Percentiles rank a stretch among this genome's conserved stretches.
These are phyloP conservation scores for Echium plantagineum DNA, from an alignment of 257 asterid genomes.

Conservation along the genomic window DNA sequence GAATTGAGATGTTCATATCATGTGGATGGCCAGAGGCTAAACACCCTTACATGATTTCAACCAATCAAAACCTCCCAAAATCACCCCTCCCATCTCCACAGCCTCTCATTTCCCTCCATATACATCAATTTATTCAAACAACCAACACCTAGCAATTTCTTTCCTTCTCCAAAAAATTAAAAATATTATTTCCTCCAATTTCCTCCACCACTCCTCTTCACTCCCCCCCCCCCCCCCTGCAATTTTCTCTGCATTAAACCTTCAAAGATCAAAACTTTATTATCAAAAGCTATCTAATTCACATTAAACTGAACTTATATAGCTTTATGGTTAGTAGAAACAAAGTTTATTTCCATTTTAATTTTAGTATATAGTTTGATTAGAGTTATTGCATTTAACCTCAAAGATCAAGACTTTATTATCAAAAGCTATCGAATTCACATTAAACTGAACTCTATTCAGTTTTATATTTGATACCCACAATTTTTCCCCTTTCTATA, in stretches of 20 bases:
- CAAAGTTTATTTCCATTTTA: no score
- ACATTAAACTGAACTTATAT: no score
- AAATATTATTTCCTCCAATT: no score
- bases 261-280: not conserved
- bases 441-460: not conserved
- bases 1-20: no score
- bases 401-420: not conserved
- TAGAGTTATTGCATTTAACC: not conserved
- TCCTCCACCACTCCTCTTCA: no score
- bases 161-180: no score
- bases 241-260: no score
- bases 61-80: not conserved
- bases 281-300: not conserved
- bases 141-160: no score
- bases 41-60: not conserved
- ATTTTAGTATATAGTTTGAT: no score
- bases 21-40: not conserved
- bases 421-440: not conserved
- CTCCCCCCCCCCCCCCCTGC: no score
- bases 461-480: not conserved
- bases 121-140: not conserved
- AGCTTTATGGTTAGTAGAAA: no score
- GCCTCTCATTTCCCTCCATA: not conserved
- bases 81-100: not conserved
- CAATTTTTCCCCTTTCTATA: not conserved